Conservation (phyloP, 371 early-diverging fungal species). For the Actinomucor elegans region DNA sequence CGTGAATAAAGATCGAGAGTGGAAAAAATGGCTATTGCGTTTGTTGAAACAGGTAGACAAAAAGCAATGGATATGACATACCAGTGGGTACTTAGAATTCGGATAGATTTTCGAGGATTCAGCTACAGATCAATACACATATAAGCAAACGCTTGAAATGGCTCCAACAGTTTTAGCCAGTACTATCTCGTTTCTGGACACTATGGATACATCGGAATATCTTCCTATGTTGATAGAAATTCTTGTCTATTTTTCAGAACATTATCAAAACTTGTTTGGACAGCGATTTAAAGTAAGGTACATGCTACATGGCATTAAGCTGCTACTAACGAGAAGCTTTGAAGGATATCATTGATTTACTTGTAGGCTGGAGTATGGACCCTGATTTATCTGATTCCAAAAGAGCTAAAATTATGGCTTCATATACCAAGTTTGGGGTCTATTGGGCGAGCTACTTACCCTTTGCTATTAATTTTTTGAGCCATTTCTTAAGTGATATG, state of each 20-base stretch:
- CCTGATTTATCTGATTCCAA: constrained; percentile 38
- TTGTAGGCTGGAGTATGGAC: constrained; percentile 75
- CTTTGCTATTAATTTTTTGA: constrained; percentile 46
- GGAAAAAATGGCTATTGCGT: constrained; percentile 26
- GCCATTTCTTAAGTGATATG: constrained; percentile 52
- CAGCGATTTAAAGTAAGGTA: constrained; percentile 34
- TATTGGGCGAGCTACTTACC: constrained; percentile 34
- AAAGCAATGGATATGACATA: not conserved
- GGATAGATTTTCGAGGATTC: constrained; percentile 14
- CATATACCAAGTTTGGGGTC: constrained; percentile 17
- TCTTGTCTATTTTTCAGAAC: constrained; percentile 22
- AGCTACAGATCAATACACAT: constrained; percentile 15
- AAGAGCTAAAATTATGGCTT: constrained; percentile 10
- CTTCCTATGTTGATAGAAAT: constrained; percentile 28
- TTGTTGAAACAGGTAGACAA: constrained; percentile 15
- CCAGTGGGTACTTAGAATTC: not conserved
- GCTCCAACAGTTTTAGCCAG: constrained; percentile 25
- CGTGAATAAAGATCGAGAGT: constrained; percentile 19
- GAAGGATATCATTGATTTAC: constrained; percentile 63
- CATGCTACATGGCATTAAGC: not conserved
- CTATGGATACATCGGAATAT: constrained; percentile 39
- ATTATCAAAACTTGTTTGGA: constrained; percentile 28
- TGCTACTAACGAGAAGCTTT: not conserved
- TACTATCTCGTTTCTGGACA: constrained; percentile 38
- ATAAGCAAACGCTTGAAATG: constrained; percentile 24